A percentile compares a stretch with the other conserved stretches of the same genome.
Conservation (phyloP, 345 rosid genomes). For the Arabis alpina region DNA sequence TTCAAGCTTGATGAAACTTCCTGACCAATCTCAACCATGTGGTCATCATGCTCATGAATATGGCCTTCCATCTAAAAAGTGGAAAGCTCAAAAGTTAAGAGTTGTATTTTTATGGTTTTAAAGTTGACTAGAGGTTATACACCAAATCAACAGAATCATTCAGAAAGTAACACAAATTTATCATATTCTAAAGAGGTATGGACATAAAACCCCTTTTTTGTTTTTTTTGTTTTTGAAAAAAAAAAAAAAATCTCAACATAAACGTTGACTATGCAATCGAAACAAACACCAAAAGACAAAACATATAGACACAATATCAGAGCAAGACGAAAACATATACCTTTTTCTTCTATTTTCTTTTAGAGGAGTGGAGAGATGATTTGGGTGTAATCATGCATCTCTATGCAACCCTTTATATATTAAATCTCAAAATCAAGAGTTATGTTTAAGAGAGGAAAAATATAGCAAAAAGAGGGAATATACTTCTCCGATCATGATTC, state of each 20-base stretch:
- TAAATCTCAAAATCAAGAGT: background rate
- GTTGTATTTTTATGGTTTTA: too few species aligned
- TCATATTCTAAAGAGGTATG: background rate
- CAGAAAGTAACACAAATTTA: too few species aligned
- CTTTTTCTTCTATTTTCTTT: too few species aligned
- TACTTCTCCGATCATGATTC: background rate
- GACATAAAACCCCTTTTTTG: background rate
- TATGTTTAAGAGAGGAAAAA: background rate
- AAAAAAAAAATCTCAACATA: too few species aligned
- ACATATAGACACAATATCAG: too few species aligned
- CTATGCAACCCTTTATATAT: background rate
- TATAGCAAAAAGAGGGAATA: background rate
- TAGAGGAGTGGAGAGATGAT: too few species aligned
- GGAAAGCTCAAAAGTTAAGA: background rate
- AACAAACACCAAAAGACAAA: too few species aligned
- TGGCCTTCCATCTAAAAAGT: conserved; percentile 11
- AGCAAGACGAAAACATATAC: too few species aligned
- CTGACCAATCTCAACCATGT: conserved; percentile 18
- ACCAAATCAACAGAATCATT: background rate
- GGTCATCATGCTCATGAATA: conserved; percentile 26
- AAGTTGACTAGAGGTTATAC: background rate
- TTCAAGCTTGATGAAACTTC: conserved; percentile 15
- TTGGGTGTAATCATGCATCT: background rate
- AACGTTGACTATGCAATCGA: too few species aligned
- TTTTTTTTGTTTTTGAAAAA: too few species aligned